These are phyloP conservation scores for Euryodendron excelsum DNA, from an alignment of 148 eudicot genomes.

Conservation along the genomic window DNA sequence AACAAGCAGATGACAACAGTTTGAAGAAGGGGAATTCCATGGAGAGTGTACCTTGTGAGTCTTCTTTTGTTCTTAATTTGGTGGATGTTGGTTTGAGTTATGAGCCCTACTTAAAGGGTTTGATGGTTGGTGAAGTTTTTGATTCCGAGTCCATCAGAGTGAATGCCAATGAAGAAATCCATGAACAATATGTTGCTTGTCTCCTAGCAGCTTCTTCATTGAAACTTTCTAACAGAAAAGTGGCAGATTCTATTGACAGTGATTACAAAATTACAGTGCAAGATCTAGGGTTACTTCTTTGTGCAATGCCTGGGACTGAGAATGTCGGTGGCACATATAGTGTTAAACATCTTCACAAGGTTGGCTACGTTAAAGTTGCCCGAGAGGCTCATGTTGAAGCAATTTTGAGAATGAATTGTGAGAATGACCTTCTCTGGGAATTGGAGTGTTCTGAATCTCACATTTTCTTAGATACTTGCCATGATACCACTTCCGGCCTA, in stretches of 20 bases:
- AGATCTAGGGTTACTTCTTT: slow-evolving; percentile 79
- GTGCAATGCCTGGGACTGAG: slow-evolving; percentile 34
- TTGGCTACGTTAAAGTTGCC: slow-evolving; percentile 84
- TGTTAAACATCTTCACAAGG: slow-evolving; percentile 48
- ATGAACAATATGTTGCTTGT: slow-evolving; percentile 51
- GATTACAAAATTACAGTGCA: slow-evolving; percentile 61
- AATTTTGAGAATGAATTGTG: slow-evolving; percentile 45
- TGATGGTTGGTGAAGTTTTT: slow-evolving; percentile 23
- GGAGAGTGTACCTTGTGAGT: slow-evolving; percentile 22
- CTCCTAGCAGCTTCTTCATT: slow-evolving; percentile 78
- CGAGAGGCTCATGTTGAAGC: slow-evolving; percentile 61
- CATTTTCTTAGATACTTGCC: slow-evolving; percentile 68
- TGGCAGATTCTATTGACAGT: slow-evolving; percentile 30
- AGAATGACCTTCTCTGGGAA: slow-evolving; percentile 67
- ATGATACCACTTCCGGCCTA: slow-evolving; percentile 76
- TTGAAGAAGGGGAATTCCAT: slow-evolving; percentile 26
- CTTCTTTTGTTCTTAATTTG: slow-evolving; percentile 67
- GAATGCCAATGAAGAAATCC: slow-evolving; percentile 24
- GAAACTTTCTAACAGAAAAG: slow-evolving; percentile 49
- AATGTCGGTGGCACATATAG: slow-evolving; percentile 37
- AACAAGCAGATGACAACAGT: slow-evolving; percentile 28
- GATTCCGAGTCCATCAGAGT: slow-evolving; percentile 27
- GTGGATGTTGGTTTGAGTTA: slow-evolving; percentile 86
- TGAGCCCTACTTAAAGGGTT: slow-evolving; percentile 57
- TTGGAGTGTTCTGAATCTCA: slow-evolving; percentile 64